Evolutionary conservation across 2,329 filamentous ascomycete genomes (phyloP).

Genomic region (Neofusicoccum cordaticola): DNA sequence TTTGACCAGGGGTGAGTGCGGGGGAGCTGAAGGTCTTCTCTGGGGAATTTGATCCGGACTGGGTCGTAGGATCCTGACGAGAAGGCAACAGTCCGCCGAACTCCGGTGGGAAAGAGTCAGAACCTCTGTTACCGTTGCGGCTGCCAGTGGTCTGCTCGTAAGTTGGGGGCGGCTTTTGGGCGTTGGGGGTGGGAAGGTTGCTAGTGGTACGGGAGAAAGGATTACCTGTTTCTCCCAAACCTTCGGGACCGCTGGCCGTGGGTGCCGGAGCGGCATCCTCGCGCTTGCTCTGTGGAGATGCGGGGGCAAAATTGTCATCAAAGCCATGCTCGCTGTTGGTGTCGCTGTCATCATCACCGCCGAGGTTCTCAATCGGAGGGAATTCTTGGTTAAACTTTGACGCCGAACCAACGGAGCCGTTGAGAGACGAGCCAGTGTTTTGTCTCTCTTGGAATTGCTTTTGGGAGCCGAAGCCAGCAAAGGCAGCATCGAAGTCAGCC

Average conservation of each 20-base stretch:
- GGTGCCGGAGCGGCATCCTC: constrained; percentile 30
- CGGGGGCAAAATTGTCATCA: constrained; percentile 85
- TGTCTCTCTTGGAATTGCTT: constrained; percentile 51
- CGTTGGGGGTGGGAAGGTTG: constrained; percentile 51
- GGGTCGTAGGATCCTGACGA: constrained; percentile 50
- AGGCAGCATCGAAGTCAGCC: constrained; percentile 81
- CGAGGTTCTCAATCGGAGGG: constrained; percentile 86
- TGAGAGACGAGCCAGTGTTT: constrained; percentile 28
- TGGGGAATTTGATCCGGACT: constrained; percentile 33
- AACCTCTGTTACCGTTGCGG: constrained; percentile 30
- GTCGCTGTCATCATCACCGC: constrained; percentile 80
- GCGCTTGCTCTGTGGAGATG: constrained; percentile 41
- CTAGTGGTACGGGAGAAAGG: constrained; percentile 34
- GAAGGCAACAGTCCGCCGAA: constrained; percentile 57
- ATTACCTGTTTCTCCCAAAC: constrained; percentile 17
- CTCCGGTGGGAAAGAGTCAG: constrained; percentile 52
- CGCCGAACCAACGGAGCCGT: constrained; percentile 33
- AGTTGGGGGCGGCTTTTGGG: constrained; percentile 58
- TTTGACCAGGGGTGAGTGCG: constrained; percentile 37
- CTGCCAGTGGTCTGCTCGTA: constrained; percentile 49
- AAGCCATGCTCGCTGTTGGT: constrained; percentile 69
- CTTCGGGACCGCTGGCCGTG: constrained; percentile 16
- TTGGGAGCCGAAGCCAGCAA: constrained; percentile 66
- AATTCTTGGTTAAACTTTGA: constrained; percentile 72
- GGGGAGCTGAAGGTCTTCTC: constrained; percentile 35